These are phyloP conservation scores for Chaetomidium leptoderma DNA, from an alignment of 495 filamentous ascomycete species.

Conservation along the genomic window DNA sequence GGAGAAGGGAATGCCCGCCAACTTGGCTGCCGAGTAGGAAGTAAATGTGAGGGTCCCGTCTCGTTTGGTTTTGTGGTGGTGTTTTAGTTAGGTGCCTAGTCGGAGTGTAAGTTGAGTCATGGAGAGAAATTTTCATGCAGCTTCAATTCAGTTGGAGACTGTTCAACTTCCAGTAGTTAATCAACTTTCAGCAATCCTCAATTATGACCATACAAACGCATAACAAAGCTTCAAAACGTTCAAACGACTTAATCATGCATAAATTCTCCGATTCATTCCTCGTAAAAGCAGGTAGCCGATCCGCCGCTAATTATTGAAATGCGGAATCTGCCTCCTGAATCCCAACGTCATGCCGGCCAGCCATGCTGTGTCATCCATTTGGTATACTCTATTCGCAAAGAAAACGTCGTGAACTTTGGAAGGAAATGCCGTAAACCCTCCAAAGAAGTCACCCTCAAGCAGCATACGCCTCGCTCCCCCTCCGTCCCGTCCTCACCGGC, in stretches of 20 bases:
- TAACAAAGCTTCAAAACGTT: no score
- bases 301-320: neutral
- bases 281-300: neutral
- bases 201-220: no score
- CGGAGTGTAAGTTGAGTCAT: slow-evolving; percentile 25
- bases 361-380: slow-evolving; percentile 1
- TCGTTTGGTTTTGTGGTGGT: neutral
- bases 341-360: slow-evolving; percentile 2
- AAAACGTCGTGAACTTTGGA: neutral
- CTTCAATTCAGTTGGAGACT: neutral
- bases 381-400: neutral
- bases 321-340: neutral
- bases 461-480: slow-evolving; percentile 18
- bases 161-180: neutral
- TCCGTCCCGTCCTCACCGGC: slow-evolving; percentile 25
- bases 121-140: slow-evolving; percentile 15
- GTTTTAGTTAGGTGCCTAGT: neutral
- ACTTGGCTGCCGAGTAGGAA: slow-evolving; percentile 13
- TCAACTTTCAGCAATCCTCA: neutral
- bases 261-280: slow-evolving; percentile 6
- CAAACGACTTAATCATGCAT: no score
- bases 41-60: neutral
- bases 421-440: neutral
- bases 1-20: slow-evolving; percentile 14
- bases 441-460: neutral